Base-by-base conservation (phyloP, 1,284 basidiomycete genomes). In the Prillingera fragicola region DNA sequence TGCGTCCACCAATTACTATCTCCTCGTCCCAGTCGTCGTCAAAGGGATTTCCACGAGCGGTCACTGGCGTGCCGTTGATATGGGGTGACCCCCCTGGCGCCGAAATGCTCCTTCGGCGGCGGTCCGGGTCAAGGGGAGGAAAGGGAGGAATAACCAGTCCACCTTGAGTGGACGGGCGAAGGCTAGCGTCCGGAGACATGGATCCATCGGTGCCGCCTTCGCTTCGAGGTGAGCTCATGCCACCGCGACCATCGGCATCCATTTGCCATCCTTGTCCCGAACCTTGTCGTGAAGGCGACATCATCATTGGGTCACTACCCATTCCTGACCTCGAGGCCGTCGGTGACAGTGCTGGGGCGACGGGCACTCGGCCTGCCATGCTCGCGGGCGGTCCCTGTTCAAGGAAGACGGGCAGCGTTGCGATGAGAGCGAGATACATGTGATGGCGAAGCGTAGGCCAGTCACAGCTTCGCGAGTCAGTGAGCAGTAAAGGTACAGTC, bases 121-220 rank as follows among this genome's bases (percentile, higher is more conserved):
- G 73, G 69, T 38, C 73, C 65, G 54, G 56, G 27, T 69, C 56
- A n/a, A 69, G 77, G 18, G 81, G 78, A 10, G 82, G 82, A 60
- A 91, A 91, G 1, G 88, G 87, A 5, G 87, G 79, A 10, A 91
- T 71, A 54, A 82, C 83, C 14, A 88, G 72, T 22, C 86, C 85
- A 3, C 85, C 85, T 0, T 45, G 51, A 8, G 72, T 73, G 1
- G 65, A 67, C 41, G 22, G 47, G 51, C 33, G 58, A 48, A 32
- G 51, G 14, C 19, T 21, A 31, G 27, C 28, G n/a, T n/a, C n/a
- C n/a, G n/a, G n/a, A n/a, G n/a, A n/a, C n/a, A n/a, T n/a, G n/a
- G n/a, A n/a, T n/a, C n/a, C n/a, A n/a, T n/a, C n/a, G n/a, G n/a
- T n/a, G n/a, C n/a, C n/a, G n/a, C 28, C 2, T 25, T 15, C 7